Percentiles rank a stretch among this genome's conserved stretches.
Evolutionary conservation across 352 stramenopile genomes (phyloP).

Genomic region (Blastocystis sp.): DNA sequence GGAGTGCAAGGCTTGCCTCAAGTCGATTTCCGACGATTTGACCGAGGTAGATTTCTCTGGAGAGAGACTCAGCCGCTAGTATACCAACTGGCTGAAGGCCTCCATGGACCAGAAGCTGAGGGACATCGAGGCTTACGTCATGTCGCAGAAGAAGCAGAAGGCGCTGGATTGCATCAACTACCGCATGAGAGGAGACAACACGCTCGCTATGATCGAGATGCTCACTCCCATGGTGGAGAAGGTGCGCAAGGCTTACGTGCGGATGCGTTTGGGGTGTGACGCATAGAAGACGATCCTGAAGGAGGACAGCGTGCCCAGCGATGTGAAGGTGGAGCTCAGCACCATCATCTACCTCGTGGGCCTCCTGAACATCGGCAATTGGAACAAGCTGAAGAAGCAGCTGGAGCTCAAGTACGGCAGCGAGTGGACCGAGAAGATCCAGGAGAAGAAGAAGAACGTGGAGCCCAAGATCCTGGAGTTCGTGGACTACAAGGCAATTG

Average conservation of each 20-base stretch:
- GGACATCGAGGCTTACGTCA: conserved; percentile 58
- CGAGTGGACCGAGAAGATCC: conserved; percentile 45
- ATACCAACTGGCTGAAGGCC: conserved; percentile 39
- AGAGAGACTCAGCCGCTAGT: not conserved
- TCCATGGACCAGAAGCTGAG: conserved; percentile 60
- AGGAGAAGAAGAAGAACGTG: conserved; percentile 46
- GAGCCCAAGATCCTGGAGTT: conserved; percentile 60
- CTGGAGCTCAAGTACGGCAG: conserved; percentile 54
- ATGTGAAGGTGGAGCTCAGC: conserved; percentile 45
- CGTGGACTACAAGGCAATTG: conserved; percentile 32
- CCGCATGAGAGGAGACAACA: conserved; percentile 67
- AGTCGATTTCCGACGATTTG: conserved; percentile 57
- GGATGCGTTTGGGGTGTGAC: not conserved
- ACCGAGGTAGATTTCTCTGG: not conserved
- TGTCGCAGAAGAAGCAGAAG: conserved; percentile 68
- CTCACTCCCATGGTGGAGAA: conserved; percentile 63
- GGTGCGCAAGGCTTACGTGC: conserved; percentile 57
- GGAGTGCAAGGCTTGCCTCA: conserved; percentile 56
- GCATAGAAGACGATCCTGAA: conserved; percentile 60
- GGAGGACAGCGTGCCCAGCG: conserved; percentile 36
- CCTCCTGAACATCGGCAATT: conserved; percentile 49
- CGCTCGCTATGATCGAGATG: conserved; percentile 68
- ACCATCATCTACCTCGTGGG: conserved; percentile 57
- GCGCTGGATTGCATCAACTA: conserved; percentile 63
- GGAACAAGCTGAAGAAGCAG: conserved; percentile 68